These are phyloP conservation scores for Parathielavia hyrcaniae DNA, from an alignment of 495 filamentous ascomycete species.

Conservation along the genomic window DNA sequence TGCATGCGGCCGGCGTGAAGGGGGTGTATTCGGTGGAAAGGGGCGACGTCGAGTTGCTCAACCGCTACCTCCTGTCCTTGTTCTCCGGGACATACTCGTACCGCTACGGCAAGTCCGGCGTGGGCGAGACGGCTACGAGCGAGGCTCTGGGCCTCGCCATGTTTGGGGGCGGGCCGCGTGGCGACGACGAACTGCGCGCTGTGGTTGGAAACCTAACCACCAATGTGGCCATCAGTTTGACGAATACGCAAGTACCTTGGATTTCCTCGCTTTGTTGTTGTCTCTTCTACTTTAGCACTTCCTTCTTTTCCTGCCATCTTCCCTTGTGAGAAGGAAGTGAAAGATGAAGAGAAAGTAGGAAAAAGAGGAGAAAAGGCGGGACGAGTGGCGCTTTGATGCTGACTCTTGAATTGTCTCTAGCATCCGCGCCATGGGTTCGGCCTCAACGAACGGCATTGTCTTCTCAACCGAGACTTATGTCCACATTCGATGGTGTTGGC, in stretches of 20 bases:
- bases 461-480: slow-evolving; percentile 21
- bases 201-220: slow-evolving; percentile 19
- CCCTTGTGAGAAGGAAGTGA: too few relatives aligned
- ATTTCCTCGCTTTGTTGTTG: slow-evolving; percentile 1
- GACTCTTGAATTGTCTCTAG: slow-evolving; percentile 1
- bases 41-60: slow-evolving; percentile 15
- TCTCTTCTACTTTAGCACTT: neutral
- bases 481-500: slow-evolving; percentile 23
- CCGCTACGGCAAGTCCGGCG: slow-evolving; percentile 6
- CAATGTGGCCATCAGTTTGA: slow-evolving; percentile 28
- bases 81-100: slow-evolving; percentile 24
- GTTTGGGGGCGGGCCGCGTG: slow-evolving; percentile 5
- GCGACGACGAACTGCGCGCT: slow-evolving; percentile 2
- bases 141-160: slow-evolving; percentile 21
- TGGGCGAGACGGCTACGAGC: slow-evolving; percentile 16
- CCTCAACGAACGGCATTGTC: slow-evolving; percentile 12
- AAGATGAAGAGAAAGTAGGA: too few relatives aligned
- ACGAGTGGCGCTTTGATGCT: neutral
- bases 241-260: slow-evolving; percentile 27
- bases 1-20: neutral
- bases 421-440: slow-evolving; percentile 19
- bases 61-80: slow-evolving; percentile 12
- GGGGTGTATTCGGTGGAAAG: slow-evolving; percentile 19
- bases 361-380: neutral
- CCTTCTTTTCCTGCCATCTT: too few relatives aligned